Evolutionary conservation across 306 rosid genomes (phyloP).

Genomic region (Trifolium subterraneum): DNA sequence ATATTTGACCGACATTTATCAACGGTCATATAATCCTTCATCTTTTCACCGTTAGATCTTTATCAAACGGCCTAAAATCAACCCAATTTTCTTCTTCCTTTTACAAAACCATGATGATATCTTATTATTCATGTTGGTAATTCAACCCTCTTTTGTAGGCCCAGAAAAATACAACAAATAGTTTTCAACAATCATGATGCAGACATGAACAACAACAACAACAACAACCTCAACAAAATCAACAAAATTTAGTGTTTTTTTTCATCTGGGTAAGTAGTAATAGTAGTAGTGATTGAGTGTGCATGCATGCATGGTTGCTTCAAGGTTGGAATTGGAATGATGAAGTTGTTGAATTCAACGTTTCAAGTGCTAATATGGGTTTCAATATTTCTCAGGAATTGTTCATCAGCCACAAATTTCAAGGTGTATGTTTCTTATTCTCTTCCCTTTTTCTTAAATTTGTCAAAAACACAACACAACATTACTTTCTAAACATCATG

Average conservation of each 20-base stretch:
- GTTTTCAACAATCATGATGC: constrained; percentile 48
- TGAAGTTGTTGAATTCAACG: constrained; percentile 57
- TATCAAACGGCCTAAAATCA: constrained; percentile 45
- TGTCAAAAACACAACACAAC: constrained; percentile 29
- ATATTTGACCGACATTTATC: constrained; percentile 67
- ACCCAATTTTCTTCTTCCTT: neutral
- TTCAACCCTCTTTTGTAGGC: constrained; percentile 54
- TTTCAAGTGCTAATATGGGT: constrained; percentile 52
- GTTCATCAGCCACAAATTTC: constrained; percentile 51
- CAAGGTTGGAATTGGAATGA: constrained; percentile 41
- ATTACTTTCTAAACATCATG: constrained; percentile 49
- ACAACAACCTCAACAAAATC: neutral
- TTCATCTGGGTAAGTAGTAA: constrained; percentile 52
- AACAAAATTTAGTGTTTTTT: constrained; percentile 51
- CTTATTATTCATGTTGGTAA: constrained; percentile 43
- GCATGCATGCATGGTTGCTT: constrained; percentile 3
- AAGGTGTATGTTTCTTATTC: constrained; percentile 70
- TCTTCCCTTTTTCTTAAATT: constrained; percentile 50
- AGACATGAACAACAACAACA: constrained; percentile 40
- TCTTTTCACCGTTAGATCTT: constrained; percentile 63
- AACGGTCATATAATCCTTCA: constrained; percentile 60
- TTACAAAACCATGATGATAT: constrained; percentile 34
- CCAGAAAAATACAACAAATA: constrained; percentile 31
- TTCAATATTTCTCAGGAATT: constrained; percentile 58
- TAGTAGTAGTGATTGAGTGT: neutral